Evolutionary conservation across 805 yeast species (phyloP).

Genomic region (Cyberlindnera amylophila): DNA sequence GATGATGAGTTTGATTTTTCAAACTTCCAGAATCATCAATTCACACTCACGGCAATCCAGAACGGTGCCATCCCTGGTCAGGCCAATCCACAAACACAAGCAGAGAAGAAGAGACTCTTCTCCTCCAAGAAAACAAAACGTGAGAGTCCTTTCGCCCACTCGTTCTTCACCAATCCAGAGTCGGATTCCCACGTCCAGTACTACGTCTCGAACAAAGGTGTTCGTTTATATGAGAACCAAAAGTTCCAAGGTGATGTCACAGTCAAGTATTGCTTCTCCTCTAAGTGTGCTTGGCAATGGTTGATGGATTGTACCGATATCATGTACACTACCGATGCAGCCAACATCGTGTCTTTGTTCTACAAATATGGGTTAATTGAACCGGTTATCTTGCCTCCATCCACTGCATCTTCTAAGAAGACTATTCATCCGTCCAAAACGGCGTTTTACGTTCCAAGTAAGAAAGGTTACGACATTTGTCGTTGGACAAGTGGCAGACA

Average conservation of each 20-base stretch:
- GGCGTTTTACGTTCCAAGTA: constrained; percentile 41
- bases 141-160: constrained; percentile 66
- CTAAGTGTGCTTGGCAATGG: constrained; percentile 84
- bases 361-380: constrained; percentile 43
- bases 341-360: constrained; percentile 48
- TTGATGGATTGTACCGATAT: constrained; percentile 84
- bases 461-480: constrained; percentile 38
- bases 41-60: constrained; percentile 3
- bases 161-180: constrained; percentile 83
- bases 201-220: constrained; percentile 62
- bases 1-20: constrained; percentile 35
- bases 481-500: constrained; percentile 28
- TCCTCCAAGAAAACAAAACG: constrained; percentile 15
- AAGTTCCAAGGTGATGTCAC: constrained; percentile 28
- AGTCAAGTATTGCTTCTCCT: constrained; percentile 54
- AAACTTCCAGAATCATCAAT: constrained; percentile 14
- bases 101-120: background rate
- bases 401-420: constrained; percentile 28
- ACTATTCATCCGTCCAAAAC: constrained; percentile 34
- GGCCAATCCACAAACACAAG: background rate
- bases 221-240: constrained; percentile 50
- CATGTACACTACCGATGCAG: constrained; percentile 48
- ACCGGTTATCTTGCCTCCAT: constrained; percentile 38
- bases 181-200: constrained; percentile 80
- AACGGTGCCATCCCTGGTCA: constrained; percentile 1